Evolutionary conservation across 805 yeast genomes (phyloP).

Genomic region (Teunomyces aglyptinius): DNA sequence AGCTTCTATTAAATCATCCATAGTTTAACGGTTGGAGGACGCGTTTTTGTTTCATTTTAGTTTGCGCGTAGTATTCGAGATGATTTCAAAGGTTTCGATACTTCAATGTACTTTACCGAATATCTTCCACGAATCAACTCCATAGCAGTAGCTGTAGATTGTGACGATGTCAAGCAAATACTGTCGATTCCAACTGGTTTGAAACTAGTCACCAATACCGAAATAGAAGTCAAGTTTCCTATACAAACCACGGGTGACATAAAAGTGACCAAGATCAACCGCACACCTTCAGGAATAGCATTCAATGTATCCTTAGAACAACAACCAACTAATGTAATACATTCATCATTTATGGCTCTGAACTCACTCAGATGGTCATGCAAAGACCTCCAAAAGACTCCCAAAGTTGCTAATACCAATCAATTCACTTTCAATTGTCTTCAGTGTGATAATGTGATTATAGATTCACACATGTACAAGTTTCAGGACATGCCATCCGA

Average conservation of each 20-base stretch:
- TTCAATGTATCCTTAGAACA: background rate
- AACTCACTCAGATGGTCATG: slow-evolving; percentile 38
- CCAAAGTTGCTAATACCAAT: slow-evolving; percentile 16
- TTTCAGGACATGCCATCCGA: slow-evolving; percentile 82
- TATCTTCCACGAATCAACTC: slow-evolving; percentile 8
- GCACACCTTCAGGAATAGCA: background rate
- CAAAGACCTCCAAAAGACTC: slow-evolving; percentile 37
- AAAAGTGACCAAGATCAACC: background rate
- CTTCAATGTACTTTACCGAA: slow-evolving; percentile 9
- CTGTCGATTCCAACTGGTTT: background rate
- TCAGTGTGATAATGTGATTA: slow-evolving; percentile 24
- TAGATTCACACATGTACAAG: slow-evolving; percentile 31
- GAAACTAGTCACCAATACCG: background rate
- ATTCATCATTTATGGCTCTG: slow-evolving; percentile 1
- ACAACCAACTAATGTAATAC: background rate
- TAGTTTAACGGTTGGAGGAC: background rate
- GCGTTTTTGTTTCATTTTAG: background rate
- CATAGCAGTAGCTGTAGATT: slow-evolving; percentile 7
- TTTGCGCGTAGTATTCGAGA: background rate
- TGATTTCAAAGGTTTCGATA: background rate
- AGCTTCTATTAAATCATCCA: slow-evolving; percentile 4
- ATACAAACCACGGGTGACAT: background rate
- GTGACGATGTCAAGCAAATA: background rate
- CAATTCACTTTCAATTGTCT: slow-evolving; percentile 31
- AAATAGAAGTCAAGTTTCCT: slow-evolving; percentile 1